These are phyloP conservation scores for Buddleja alternifolia DNA, from an alignment of 257 asterid genomes.

Conservation along the genomic window DNA sequence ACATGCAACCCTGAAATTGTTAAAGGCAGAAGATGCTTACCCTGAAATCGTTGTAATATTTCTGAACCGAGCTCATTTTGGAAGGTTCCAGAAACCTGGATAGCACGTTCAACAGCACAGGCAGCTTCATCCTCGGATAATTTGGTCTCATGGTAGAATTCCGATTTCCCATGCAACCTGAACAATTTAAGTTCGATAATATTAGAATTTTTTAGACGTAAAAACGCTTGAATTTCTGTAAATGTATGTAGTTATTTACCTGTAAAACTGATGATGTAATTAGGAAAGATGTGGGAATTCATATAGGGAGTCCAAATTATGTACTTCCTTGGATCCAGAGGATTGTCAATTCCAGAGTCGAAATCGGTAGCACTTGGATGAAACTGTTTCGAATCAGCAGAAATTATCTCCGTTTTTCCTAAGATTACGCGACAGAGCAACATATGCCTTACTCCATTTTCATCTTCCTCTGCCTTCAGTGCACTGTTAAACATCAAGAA, in stretches of 20 bases:
- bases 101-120: constrained; percentile 35
- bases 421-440: constrained; percentile 55
- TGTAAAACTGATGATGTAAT: constrained; percentile 42
- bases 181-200: neutral
- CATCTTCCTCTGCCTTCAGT: constrained; percentile 45
- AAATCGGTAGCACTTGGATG: constrained; percentile 44
- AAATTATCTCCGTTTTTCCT: constrained; percentile 47
- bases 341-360: constrained; percentile 57
- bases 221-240: neutral
- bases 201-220: neutral
- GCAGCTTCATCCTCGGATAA: constrained; percentile 30
- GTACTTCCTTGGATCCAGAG: constrained; percentile 41
- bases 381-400: constrained; percentile 41
- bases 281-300: constrained; percentile 55
- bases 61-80: constrained; percentile 33
- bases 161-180: constrained; percentile 13
- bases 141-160: constrained; percentile 14
- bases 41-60: constrained; percentile 34
- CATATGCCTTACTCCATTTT: constrained; percentile 50
- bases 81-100: constrained; percentile 45
- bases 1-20: too few species aligned
- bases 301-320: constrained; percentile 47
- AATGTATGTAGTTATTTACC: constrained; percentile 16
- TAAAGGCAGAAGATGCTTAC: constrained; percentile 21
- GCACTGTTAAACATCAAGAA: constrained; percentile 31